Percentiles rank a stretch among this genome's conserved stretches.
Evolutionary conservation across 257 asterid genomes (phyloP).

Genomic region (Solanum lycopersicoides): DNA sequence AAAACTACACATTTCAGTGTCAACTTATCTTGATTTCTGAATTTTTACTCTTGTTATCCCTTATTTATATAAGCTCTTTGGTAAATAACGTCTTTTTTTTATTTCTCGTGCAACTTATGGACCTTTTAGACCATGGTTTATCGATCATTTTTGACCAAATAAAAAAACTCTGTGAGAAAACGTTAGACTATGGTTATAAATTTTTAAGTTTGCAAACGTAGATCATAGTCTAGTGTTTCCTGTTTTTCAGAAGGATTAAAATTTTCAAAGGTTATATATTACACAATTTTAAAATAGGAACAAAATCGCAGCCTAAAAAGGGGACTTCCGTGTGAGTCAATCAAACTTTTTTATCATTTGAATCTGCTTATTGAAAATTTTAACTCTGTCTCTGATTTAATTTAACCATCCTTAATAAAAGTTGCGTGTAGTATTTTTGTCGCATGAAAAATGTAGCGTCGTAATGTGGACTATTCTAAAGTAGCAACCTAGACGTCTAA

Average conservation of each 20-base stretch:
- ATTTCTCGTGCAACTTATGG: neutral
- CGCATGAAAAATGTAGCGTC: neutral
- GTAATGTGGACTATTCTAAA: neutral
- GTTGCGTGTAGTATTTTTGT: neutral
- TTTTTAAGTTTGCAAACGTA: neutral
- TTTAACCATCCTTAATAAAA: neutral
- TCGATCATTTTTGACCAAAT: neutral
- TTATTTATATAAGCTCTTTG: neutral
- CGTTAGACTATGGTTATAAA: neutral
- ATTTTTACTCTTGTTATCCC: neutral
- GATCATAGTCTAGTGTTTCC: neutral
- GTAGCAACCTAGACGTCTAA: neutral
- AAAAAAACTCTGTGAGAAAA: neutral
- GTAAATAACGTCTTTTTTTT: neutral
- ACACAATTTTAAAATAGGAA: neutral
- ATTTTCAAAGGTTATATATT: neutral
- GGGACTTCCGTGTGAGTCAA: too few relatives aligned
- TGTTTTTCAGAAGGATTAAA: neutral
- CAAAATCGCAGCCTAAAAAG: neutral
- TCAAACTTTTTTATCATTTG: neutral
- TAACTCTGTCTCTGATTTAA: too few relatives aligned
- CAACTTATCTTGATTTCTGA: neutral
- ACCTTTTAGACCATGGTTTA: neutral
- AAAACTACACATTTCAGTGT: neutral
- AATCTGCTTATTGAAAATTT: too few relatives aligned